These are phyloP conservation scores for Citrus reticulata DNA, from an alignment of 345 rosid genomes.

Conservation along the genomic window DNA sequence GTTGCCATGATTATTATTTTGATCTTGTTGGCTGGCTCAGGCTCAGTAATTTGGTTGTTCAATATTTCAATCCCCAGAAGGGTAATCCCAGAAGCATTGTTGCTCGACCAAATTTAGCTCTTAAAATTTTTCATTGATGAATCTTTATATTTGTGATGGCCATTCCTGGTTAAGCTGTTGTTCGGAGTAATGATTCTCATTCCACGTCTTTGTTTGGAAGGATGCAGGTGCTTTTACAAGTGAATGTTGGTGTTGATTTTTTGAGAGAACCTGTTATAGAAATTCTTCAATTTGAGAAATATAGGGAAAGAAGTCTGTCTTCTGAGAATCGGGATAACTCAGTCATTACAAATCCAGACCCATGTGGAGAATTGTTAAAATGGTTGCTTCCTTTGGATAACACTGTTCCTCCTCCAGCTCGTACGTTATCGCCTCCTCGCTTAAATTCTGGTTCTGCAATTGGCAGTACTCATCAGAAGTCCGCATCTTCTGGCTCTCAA, in stretches of 20 bases:
- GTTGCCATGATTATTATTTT: neutral
- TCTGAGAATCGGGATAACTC: constrained; percentile 34
- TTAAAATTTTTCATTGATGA: neutral
- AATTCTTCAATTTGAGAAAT: constrained; percentile 96
- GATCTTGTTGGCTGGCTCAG: neutral
- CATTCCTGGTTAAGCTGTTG: neutral
- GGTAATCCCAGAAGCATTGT: neutral
- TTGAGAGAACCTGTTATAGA: constrained; percentile 82
- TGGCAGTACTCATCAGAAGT: constrained; percentile 46
- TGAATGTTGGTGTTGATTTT: constrained; percentile 71
- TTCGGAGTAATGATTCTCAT: constrained; percentile 39
- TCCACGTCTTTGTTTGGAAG: constrained; percentile 73
- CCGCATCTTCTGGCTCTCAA: constrained; percentile 74
- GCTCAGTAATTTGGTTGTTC: neutral
- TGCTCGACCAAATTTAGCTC: neutral
- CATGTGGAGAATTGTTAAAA: constrained; percentile 71
- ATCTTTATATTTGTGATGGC: neutral
- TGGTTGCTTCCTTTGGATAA: constrained; percentile 96
- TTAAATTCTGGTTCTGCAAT: constrained; percentile 51
- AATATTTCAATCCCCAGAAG: neutral
- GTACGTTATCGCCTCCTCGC: constrained; percentile 57
- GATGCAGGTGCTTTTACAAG: constrained; percentile 94
- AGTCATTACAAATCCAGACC: constrained; percentile 45
- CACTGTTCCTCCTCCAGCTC: constrained; percentile 51
- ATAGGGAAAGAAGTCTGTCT: constrained; percentile 34